Conservation (phyloP, 768 basidiomycete genomes). For the Trametopsis cervina region DNA sequence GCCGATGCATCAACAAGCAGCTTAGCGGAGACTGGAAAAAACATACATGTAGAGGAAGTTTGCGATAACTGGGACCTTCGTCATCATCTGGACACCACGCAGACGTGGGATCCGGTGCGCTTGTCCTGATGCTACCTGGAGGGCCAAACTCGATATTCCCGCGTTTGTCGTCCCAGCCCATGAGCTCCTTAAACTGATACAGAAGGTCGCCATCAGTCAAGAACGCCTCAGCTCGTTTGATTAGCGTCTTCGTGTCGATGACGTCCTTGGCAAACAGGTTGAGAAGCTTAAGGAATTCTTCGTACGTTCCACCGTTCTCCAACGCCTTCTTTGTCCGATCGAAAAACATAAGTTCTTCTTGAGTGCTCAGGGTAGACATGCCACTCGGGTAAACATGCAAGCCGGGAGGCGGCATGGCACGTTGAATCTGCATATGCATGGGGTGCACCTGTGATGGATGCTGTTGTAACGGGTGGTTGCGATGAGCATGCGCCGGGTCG, state of each 20-base stretch:
- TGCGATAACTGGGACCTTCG: slow-evolving; percentile 91
- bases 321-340: slow-evolving; percentile 83
- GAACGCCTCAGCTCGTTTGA: slow-evolving; percentile 77
- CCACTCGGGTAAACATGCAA: neutral
- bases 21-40: neutral
- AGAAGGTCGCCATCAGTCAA: slow-evolving; percentile 77
- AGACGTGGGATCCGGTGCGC: slow-evolving; percentile 68
- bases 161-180: slow-evolving; percentile 69
- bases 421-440: slow-evolving; percentile 1
- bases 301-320: slow-evolving; percentile 71
- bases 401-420: neutral
- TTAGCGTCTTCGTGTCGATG: slow-evolving; percentile 76
- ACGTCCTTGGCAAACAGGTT: slow-evolving; percentile 89
- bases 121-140: slow-evolving; percentile 70
- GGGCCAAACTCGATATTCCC: slow-evolving; percentile 62
- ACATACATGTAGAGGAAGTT: slow-evolving; percentile 81
- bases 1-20: neutral
- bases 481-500: slow-evolving; percentile 20
- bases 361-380: slow-evolving; percentile 24
- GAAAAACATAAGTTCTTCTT: slow-evolving; percentile 88
- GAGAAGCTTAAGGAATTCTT: slow-evolving; percentile 92
- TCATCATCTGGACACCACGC: slow-evolving; percentile 78
- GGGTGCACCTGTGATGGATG: slow-evolving; percentile 1
- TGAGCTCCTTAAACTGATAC: slow-evolving; percentile 77
- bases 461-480: slow-evolving; percentile 10